Conservation (phyloP, 2,329 filamentous ascomycete species). For the Aureobasidium pullulans region DNA sequence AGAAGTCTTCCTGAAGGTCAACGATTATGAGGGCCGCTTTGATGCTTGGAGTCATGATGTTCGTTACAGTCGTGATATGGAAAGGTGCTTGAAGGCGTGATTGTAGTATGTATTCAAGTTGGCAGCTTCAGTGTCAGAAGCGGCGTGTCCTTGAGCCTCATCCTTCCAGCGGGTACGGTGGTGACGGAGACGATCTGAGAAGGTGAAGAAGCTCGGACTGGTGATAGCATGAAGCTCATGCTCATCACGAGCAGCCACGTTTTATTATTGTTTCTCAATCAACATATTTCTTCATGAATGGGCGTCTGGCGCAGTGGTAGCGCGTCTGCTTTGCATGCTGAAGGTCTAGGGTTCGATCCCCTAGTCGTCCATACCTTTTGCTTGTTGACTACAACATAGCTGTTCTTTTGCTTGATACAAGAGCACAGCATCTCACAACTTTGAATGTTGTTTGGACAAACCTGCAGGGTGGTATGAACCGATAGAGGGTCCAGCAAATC, state of each 20-base stretch:
- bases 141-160: not conserved
- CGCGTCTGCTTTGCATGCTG: conserved; percentile 15
- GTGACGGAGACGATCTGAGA: not conserved
- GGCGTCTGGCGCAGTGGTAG: conserved; percentile 8
- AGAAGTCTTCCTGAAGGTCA: conserved; percentile 93
- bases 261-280: no score
- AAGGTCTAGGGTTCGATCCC: conserved; percentile 14
- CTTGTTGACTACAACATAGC: not conserved
- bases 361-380: conserved; percentile 6
- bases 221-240: not conserved
- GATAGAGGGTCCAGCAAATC: not conserved
- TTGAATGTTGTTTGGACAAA: not conserved
- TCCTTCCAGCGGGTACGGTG: not conserved
- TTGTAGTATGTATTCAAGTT: not conserved
- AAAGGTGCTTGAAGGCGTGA: not conserved
- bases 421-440: not conserved
- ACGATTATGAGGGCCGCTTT: conserved; percentile 36
- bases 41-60: not conserved
- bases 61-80: not conserved
- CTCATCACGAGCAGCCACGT: no score
- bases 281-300: no score
- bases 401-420: not conserved
- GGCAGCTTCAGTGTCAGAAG: not conserved
- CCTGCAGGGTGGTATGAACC: not conserved
- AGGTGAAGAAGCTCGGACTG: not conserved